Evolutionary conservation across 495 filamentous ascomycete species (phyloP).

Genomic region (Venustampulla echinocandica): DNA sequence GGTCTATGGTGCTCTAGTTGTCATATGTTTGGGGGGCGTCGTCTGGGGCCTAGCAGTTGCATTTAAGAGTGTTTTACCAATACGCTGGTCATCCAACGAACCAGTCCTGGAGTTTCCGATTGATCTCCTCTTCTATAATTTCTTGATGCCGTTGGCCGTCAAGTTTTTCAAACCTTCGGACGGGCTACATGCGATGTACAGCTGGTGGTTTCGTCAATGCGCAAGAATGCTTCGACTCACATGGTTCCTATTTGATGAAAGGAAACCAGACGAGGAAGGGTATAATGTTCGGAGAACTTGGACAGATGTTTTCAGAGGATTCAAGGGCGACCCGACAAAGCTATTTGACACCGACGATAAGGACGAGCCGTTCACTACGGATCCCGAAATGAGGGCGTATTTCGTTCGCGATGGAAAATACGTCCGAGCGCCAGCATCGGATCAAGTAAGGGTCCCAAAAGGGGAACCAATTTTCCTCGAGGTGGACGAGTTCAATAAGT

Average conservation of each 20-base stretch:
- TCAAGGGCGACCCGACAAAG: conserved; percentile 40
- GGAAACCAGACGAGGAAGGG: conserved; percentile 75
- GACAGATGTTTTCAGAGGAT: conserved; percentile 37
- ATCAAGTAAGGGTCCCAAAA: conserved; percentile 90
- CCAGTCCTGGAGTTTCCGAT: conserved; percentile 91
- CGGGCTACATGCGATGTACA: conserved; percentile 73
- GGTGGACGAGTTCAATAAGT: conserved; percentile 60
- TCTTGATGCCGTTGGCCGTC: conserved; percentile 79
- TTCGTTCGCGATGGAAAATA: conserved; percentile 59
- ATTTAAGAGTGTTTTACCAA: conserved; percentile 66
- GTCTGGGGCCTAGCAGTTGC: conserved; percentile 78
- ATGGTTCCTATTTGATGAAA: conserved; percentile 86
- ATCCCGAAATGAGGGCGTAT: conserved; percentile 30
- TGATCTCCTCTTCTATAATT: conserved; percentile 93
- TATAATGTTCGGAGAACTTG: conserved; percentile 47
- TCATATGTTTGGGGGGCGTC: conserved; percentile 88
- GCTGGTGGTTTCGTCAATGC: conserved; percentile 93
- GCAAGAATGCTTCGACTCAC: conserved; percentile 72
- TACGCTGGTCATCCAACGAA: conserved; percentile 84
- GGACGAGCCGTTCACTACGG: conserved; percentile 27
- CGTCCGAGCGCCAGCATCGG: conserved; percentile 82
- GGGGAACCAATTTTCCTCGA: conserved; percentile 71
- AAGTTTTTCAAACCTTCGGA: conserved; percentile 77
- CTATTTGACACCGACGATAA: conserved; percentile 28
- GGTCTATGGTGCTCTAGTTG: conserved; percentile 88